phyloP scores from a whole-genome alignment of 169 alveolate genomes.

The Amoebophrya sp. region DNA sequence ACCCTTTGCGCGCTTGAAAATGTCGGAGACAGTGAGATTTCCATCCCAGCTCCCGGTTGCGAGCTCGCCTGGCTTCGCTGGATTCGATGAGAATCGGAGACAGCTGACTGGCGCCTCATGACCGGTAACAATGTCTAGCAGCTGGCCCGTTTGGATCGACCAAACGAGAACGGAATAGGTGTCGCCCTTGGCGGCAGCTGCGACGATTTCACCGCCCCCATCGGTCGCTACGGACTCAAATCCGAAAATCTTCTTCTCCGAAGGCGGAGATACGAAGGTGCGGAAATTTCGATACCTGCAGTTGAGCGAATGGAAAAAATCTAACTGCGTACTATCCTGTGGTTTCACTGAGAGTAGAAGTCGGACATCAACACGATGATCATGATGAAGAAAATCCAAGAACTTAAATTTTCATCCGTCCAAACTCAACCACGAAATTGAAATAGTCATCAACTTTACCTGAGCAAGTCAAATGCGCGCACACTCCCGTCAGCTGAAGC shows the following conservation, averaged over 20 bases:
- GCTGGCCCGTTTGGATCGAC: constrained; percentile 64
- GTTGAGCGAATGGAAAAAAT: not conserved
- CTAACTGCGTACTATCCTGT: not conserved
- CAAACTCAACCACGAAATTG: constrained; percentile 62
- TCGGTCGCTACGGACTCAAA: constrained; percentile 88
- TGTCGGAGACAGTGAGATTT: constrained; percentile 63
- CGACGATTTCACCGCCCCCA: constrained; percentile 89
- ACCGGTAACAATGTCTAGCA: constrained; percentile 75
- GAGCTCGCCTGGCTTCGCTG: constrained; percentile 58
- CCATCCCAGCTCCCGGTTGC: constrained; percentile 86
- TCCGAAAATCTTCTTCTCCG: constrained; percentile 63
- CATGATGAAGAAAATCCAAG: constrained; percentile 20
- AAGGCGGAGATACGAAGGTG: constrained; percentile 51
- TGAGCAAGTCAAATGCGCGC: constrained; percentile 90
- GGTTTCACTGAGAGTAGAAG: not conserved
- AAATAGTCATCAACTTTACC: constrained; percentile 75
- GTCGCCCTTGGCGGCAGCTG: constrained; percentile 92
- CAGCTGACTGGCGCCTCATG: constrained; percentile 78
- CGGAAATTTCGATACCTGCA: constrained; percentile 38
- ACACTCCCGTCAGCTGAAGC: constrained; percentile 96
- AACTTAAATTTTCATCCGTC: constrained; percentile 23
- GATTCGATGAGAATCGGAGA: constrained; percentile 63
- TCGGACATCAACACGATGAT: not conserved
- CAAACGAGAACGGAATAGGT: constrained; percentile 48
- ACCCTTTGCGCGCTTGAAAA: constrained; percentile 57